These are phyloP conservation scores for Irpex sp. DNA, from an alignment of 1,284 basidiomycete genomes.

Conservation along the genomic window DNA sequence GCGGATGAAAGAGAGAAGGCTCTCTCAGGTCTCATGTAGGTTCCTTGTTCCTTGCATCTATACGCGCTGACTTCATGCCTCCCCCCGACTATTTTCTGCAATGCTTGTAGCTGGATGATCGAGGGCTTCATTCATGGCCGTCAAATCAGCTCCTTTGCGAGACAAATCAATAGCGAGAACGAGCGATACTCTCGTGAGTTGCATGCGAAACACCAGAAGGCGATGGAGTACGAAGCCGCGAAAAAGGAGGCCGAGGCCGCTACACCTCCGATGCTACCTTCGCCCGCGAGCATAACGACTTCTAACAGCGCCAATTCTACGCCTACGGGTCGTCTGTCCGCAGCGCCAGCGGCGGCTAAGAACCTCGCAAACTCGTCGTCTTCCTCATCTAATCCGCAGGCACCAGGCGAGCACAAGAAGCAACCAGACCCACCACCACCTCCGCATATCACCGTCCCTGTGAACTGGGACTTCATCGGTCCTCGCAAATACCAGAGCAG, in stretches of 20 bases:
- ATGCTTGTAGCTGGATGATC: conserved; percentile 59
- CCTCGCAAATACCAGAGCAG: conserved; percentile 46
- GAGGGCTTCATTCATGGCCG: conserved; percentile 66
- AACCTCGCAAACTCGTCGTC: conserved; percentile 1
- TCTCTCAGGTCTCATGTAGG: conserved; percentile 75
- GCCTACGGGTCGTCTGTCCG: conserved; percentile 41
- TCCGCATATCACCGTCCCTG: conserved; percentile 19
- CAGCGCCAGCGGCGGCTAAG: conserved; percentile 15
- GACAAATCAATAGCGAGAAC: conserved; percentile 42
- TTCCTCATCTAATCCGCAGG: conserved; percentile 3
- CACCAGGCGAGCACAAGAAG: not conserved
- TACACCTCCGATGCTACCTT: conserved; percentile 70
- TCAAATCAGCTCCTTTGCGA: conserved; percentile 46
- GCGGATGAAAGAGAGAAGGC: conserved; percentile 69
- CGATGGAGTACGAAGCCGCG: conserved; percentile 1
- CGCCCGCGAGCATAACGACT: conserved; percentile 63
- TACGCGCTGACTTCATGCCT: conserved; percentile 24
- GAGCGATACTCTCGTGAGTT: conserved; percentile 13
- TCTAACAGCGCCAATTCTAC: conserved; percentile 71
- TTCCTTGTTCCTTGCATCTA: conserved; percentile 25
- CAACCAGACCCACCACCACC: conserved; percentile 11
- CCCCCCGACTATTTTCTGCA: conserved; percentile 1
- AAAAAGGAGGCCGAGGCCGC: conserved; percentile 22
- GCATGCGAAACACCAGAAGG: not conserved
- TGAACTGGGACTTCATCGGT: conserved; percentile 29